Evolutionary conservation across 305 asterid species (phyloP).

Genomic region (Solanum hybrid): DNA sequence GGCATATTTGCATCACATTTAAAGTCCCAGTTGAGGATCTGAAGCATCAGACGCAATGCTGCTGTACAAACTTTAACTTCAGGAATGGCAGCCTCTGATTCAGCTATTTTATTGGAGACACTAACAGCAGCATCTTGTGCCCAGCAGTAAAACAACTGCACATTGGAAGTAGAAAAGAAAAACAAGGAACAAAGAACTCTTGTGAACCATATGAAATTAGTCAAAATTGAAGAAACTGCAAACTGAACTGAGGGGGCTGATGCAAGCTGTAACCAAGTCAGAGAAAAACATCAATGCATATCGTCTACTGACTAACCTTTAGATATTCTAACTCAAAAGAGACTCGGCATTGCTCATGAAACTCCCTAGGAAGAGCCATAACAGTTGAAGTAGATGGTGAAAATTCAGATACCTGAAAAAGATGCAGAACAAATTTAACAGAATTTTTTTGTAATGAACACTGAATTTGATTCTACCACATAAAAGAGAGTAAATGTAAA

Average conservation of each 20-base stretch:
- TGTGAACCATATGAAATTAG: background rate
- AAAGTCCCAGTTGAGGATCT: slow-evolving; percentile 90
- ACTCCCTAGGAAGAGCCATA: slow-evolving; percentile 94
- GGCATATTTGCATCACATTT: slow-evolving; percentile 31
- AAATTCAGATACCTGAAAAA: slow-evolving; percentile 80
- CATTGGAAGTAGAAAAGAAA: slow-evolving; percentile 2
- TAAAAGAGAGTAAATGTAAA: slow-evolving; percentile 5
- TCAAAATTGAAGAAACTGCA: slow-evolving; percentile 10
- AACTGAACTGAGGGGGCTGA: slow-evolving; percentile 10
- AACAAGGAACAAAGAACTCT: slow-evolving; percentile 5
- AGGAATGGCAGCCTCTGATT: slow-evolving; percentile 55
- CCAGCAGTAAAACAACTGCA: slow-evolving; percentile 73
- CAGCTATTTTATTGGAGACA: slow-evolving; percentile 54
- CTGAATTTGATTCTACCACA: background rate
- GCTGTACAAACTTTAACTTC: slow-evolving; percentile 75
- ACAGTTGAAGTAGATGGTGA: slow-evolving; percentile 80
- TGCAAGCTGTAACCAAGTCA: slow-evolving; percentile 1
- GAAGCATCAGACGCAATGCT: slow-evolving; percentile 76
- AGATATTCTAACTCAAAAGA: slow-evolving; percentile 76
- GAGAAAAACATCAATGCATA: slow-evolving; percentile 11
- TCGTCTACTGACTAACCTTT: slow-evolving; percentile 46
- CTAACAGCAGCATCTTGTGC: slow-evolving; percentile 76
- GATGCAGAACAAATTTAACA: slow-evolving; percentile 4
- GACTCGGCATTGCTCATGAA: slow-evolving; percentile 71
- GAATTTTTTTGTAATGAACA: background rate